phyloP scores from a whole-genome alignment of 441 rosid species.

The Monsonia emarginata region DNA sequence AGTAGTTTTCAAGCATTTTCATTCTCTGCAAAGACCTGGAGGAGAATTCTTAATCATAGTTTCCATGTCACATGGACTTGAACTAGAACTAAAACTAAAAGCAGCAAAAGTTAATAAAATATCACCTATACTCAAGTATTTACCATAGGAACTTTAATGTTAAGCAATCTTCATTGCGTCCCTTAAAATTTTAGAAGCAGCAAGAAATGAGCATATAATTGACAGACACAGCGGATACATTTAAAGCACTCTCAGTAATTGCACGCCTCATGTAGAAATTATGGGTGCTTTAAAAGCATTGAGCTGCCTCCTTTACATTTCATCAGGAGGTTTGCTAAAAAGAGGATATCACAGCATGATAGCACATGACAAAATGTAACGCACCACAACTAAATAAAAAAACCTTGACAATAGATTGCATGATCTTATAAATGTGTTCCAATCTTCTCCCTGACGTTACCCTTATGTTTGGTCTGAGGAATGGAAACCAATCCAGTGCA shows the following conservation, averaged over 20 bases:
- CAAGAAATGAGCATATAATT: neutral
- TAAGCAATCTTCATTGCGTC: neutral
- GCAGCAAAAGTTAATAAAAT: neutral
- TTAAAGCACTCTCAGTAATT: conserved; percentile 6
- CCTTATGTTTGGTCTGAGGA: neutral
- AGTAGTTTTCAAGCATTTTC: neutral
- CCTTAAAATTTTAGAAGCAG: neutral
- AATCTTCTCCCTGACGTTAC: neutral
- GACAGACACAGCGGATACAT: conserved; percentile 5
- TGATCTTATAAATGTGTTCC: neutral
- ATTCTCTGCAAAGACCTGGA: neutral
- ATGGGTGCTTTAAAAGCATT: neutral
- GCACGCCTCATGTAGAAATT: neutral
- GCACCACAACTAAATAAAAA: neutral
- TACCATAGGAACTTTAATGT: conserved; percentile 7
- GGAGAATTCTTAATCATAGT: neutral
- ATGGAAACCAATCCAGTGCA: neutral
- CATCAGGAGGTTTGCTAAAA: neutral
- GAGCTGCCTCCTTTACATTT: conserved; percentile 10
- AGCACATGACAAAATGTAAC: neutral
- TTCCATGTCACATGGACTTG: neutral
- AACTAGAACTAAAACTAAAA: conserved; percentile 2
- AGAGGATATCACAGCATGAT: conserved; percentile 13
- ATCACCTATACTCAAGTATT: neutral
- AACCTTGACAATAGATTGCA: neutral